These are phyloP conservation scores for Diophrys sp. DNA, from an alignment of 73 alveolate species.

Conservation along the genomic window DNA sequence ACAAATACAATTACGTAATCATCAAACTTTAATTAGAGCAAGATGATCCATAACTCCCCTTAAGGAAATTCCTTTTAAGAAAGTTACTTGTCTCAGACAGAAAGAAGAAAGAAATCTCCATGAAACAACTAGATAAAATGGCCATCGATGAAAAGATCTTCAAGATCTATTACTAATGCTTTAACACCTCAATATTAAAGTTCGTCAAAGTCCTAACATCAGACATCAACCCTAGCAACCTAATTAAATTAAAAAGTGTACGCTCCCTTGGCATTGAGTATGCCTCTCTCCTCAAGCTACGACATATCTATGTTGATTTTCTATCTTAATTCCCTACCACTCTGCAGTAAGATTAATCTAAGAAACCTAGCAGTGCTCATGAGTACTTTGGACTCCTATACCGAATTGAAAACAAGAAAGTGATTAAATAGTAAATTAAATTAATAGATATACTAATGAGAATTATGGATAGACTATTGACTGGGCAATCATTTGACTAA, in stretches of 20 bases:
- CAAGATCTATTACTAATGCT: slow-evolving; percentile 22
- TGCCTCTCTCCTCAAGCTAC: slow-evolving; percentile 21
- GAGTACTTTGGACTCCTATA: not conserved
- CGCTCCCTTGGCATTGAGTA: slow-evolving; percentile 39
- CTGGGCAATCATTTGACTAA: not conserved
- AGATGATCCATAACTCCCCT: slow-evolving; percentile 33
- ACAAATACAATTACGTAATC: slow-evolving; percentile 63
- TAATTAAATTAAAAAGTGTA: slow-evolving; percentile 17
- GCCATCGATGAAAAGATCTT: slow-evolving; percentile 32
- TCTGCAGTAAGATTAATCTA: slow-evolving; percentile 16
- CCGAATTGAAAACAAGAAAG: not conserved
- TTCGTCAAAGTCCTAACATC: slow-evolving; percentile 33
- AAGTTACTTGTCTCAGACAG: slow-evolving; percentile 17
- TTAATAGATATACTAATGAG: not conserved
- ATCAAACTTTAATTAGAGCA: slow-evolving; percentile 47
- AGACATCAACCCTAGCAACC: slow-evolving; percentile 28
- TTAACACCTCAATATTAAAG: slow-evolving; percentile 31
- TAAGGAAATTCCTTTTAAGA: slow-evolving; percentile 18
- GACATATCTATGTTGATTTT: slow-evolving; percentile 25
- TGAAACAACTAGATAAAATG: not conserved
- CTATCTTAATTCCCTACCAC: slow-evolving; percentile 23
- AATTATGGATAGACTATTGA: not conserved
- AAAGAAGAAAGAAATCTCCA: not conserved
- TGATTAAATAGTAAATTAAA: not conserved
- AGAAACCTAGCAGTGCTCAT: not conserved